A percentile compares a stretch with the other conserved stretches of the same genome.
These are phyloP conservation scores for Ceratobasidium papillatum DNA, from an alignment of 1,284 basidiomycete genomes.

Conservation along the genomic window DNA sequence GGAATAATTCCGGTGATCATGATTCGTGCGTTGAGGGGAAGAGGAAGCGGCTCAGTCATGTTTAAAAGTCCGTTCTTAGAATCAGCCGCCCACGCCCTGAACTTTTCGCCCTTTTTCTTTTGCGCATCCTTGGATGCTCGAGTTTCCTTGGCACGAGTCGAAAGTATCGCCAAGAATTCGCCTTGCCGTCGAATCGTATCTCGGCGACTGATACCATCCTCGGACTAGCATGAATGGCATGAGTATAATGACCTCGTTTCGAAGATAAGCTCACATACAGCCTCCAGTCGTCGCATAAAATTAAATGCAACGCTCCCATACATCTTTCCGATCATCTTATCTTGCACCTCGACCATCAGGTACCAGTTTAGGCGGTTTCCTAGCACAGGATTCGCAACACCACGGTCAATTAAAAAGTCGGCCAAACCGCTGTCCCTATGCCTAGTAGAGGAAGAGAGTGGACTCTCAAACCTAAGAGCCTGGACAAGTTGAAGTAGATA, in stretches of 20 bases:
- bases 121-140: conserved; percentile 91
- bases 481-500: conserved; percentile 98
- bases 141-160: conserved; percentile 84
- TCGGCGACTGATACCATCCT: conserved; percentile 78
- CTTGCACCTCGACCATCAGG: conserved; percentile 91
- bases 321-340: conserved; percentile 87
- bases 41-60: conserved; percentile 75
- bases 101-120: conserved; percentile 96
- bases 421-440: conserved; percentile 76
- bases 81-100: conserved; percentile 84
- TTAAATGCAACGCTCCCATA: conserved; percentile 89
- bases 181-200: conserved; percentile 87
- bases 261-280: conserved; percentile 61
- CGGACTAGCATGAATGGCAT: conserved; percentile 58
- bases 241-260: conserved; percentile 7
- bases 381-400: conserved; percentile 81
- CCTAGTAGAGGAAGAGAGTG: conserved; percentile 70
- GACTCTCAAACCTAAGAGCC: conserved; percentile 93
- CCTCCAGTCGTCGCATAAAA: conserved; percentile 85
- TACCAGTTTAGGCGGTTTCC: conserved; percentile 98
- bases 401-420: conserved; percentile 89
- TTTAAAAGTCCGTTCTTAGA: conserved; percentile 80
- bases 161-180: conserved; percentile 84
- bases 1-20: conserved; percentile 85
- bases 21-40: conserved; percentile 89